A percentile compares a stretch with the other conserved stretches of the same genome.
These are phyloP conservation scores for Cochlearia excelsa DNA, from an alignment of 345 rosid species.

Conservation along the genomic window DNA sequence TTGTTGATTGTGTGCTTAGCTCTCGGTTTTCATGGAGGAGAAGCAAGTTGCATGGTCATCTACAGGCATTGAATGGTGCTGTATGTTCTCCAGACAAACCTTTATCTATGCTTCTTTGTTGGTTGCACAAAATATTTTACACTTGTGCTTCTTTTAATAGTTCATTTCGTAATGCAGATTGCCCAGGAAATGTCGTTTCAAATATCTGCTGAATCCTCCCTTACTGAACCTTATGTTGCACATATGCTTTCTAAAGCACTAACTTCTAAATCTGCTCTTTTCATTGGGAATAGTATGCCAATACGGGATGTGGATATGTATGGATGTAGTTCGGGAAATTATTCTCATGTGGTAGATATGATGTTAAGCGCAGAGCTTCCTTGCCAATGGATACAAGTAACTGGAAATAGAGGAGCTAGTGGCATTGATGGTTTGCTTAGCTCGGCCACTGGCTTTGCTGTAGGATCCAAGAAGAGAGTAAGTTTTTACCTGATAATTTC, in stretches of 20 bases:
- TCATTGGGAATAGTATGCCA: slow-evolving; percentile 93
- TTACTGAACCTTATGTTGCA: slow-evolving; percentile 83
- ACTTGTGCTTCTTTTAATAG: slow-evolving; percentile 14
- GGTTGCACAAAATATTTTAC: background rate
- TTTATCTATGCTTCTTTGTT: background rate
- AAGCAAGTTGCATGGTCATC: slow-evolving; percentile 44
- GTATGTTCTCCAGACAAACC: slow-evolving; percentile 44
- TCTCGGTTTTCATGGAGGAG: slow-evolving; percentile 42
- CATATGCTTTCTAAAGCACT: slow-evolving; percentile 58
- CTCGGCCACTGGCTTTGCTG: slow-evolving; percentile 86
- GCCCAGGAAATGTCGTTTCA: slow-evolving; percentile 66
- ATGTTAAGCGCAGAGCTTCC: slow-evolving; percentile 47
- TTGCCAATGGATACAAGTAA: slow-evolving; percentile 61
- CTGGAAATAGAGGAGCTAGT: slow-evolving; percentile 98
- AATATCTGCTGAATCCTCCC: slow-evolving; percentile 51
- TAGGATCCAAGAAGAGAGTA: slow-evolving; percentile 80
- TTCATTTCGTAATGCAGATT: slow-evolving; percentile 51
- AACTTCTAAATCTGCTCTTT: slow-evolving; percentile 63
- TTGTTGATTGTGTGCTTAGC: slow-evolving; percentile 56
- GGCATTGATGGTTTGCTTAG: slow-evolving; percentile 98
- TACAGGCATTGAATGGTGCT: slow-evolving; percentile 54
- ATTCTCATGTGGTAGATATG: slow-evolving; percentile 34
- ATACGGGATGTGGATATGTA: slow-evolving; percentile 93
- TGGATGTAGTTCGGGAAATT: slow-evolving; percentile 48
- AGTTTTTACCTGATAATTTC: slow-evolving; percentile 23